Evolutionary conservation across 306 rosid genomes (phyloP), one percentile per base, ranked within the genome.

Genomic region (Lathyrus aphaca): DNA sequence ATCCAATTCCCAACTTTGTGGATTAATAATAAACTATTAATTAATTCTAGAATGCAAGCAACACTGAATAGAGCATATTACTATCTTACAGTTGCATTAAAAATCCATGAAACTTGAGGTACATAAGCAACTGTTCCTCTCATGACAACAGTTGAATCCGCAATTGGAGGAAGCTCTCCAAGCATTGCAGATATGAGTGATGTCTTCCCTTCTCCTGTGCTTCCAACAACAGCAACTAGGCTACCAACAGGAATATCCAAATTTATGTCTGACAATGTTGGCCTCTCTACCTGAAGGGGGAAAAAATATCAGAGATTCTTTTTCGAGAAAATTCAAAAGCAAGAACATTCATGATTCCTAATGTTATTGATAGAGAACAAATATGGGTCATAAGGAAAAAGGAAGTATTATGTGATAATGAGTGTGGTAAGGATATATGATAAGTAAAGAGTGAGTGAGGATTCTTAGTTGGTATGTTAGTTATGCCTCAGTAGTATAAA

Each of bases 201-300:
- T 25, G 98, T 88, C 78, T 94, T 94, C 79, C 98, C 98, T 85
- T 94, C 97, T 74, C 98, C 98, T 5, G 98, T 94, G 68, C 97
- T 82, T n/a, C 98, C 98, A 83, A 94, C 96, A 60, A 94, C 81
- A 48, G 97, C 98, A 61, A 94, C 96, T 78, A 94, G 83, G 80
- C 87, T 81, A 13, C 98, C 97, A 58, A 79, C 85, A 67, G 84
- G 85, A 69, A 88, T 71, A 80, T 90, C 87, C 83, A 94, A 71
- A 82, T 94, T 88, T 77, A 94, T 84, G 71, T 87, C 79, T 38
- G 90, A 84, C 77, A 94, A 84, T 72, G 94, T 81, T n/a, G 88
- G 73, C 29, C 76, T 87, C 30, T 80, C 90, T 68, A 81, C 96
- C 98, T 90, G 86, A 59, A 64, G 54, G 75, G 23, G 46, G 62